phyloP scores from a whole-genome alignment of 208 protist species.

The Leishmania guyanensis region DNA sequence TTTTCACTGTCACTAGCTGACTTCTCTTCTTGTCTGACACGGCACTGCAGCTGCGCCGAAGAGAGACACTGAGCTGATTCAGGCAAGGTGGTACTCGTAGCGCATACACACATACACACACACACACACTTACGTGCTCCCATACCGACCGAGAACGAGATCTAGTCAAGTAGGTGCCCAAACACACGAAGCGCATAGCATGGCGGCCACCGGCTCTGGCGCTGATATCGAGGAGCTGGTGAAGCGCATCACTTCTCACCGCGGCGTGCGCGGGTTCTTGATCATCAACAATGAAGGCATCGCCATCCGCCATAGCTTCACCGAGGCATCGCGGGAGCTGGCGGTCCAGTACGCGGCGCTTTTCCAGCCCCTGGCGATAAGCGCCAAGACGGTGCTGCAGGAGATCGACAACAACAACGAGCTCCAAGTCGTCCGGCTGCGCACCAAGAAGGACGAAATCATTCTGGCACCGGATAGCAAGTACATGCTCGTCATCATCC shows the following conservation, averaged over 20 bases:
- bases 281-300: slow-evolving; percentile 96
- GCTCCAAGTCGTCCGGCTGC: slow-evolving; percentile 94
- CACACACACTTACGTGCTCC: slow-evolving; percentile 1
- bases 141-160: not conserved
- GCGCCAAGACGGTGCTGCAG: slow-evolving; percentile 89
- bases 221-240: slow-evolving; percentile 97
- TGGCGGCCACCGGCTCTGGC: slow-evolving; percentile 60
- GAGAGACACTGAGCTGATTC: not conserved
- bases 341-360: slow-evolving; percentile 95
- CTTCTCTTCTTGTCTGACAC: not conserved
- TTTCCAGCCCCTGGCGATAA: slow-evolving; percentile 93
- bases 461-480: slow-evolving; percentile 95
- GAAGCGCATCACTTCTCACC: slow-evolving; percentile 94
- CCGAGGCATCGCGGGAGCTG: slow-evolving; percentile 82
- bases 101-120: not conserved
- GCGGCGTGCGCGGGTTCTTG: slow-evolving; percentile 94
- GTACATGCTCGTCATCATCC: slow-evolving; percentile 91
- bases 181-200: not conserved
- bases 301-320: slow-evolving; percentile 93
- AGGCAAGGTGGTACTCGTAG: not conserved
- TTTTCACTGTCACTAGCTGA: not conserved
- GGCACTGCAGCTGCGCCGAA: not conserved
- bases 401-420: slow-evolving; percentile 96
- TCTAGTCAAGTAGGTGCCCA: not conserved
- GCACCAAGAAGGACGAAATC: slow-evolving; percentile 96